Percentiles rank a stretch among this genome's conserved stretches.
These are phyloP conservation scores for Neonectria magnoliae DNA, from an alignment of 2,329 filamentous ascomycete species.

Conservation along the genomic window DNA sequence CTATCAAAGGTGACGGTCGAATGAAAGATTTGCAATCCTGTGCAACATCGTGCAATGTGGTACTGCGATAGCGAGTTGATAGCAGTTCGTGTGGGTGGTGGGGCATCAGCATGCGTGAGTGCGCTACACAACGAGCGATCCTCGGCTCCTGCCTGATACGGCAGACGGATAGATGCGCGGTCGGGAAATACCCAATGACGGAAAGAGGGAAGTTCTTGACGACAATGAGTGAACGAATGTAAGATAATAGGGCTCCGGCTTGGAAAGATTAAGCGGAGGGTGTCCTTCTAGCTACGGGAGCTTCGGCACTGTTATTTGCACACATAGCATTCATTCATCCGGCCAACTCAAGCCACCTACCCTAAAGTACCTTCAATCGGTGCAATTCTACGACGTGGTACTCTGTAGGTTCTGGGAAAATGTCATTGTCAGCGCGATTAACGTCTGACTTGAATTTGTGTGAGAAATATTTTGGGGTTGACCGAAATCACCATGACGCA, in stretches of 20 bases:
- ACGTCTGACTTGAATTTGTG: not conserved
- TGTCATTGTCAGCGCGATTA: not conserved
- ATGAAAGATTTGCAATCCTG: not conserved
- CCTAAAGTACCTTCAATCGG: not conserved
- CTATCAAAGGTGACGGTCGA: not conserved
- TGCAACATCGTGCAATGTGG: not conserved
- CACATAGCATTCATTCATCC: not conserved
- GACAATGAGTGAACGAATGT: not conserved
- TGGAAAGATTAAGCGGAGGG: not conserved
- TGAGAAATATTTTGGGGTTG: not conserved
- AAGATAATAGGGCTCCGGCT: not conserved
- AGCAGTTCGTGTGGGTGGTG: not conserved
- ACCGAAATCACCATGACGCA: not conserved
- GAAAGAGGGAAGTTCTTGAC: not conserved
- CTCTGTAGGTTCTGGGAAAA: not conserved
- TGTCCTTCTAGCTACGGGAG: constrained; percentile 10
- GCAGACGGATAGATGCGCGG: not conserved
- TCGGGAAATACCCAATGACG: not conserved
- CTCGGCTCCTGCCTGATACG: not conserved
- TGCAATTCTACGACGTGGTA: not conserved
- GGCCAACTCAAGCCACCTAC: not conserved
- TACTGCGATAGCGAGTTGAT: not conserved
- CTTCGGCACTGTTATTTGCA: not conserved
- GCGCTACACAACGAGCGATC: not conserved
- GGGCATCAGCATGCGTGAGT: not conserved